Evolutionary conservation across 352 stramenopile species (phyloP).

Genomic region (Globisporangium canariense): DNA sequence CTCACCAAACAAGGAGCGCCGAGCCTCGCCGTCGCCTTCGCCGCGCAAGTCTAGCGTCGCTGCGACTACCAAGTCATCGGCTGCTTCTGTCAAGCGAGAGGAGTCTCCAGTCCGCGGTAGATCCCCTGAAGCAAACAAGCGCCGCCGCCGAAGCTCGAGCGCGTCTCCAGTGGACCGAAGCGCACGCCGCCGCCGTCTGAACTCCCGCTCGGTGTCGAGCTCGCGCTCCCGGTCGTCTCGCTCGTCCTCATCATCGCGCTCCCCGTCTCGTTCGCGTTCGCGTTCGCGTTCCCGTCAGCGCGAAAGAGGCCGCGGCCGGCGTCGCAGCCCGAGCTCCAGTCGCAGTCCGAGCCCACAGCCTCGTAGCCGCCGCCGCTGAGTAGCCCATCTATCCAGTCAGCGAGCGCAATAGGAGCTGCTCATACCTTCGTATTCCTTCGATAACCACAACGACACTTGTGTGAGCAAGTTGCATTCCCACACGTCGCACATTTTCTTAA

Average conservation of each 20-base stretch:
- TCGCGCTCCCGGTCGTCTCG: conserved; percentile 9
- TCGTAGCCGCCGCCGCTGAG: conserved; percentile 12
- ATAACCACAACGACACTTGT: neutral
- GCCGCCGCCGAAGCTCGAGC: conserved; percentile 26
- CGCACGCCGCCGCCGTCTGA: conserved; percentile 21
- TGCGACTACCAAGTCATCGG: neutral
- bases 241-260: conserved; percentile 33
- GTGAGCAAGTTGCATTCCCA: neutral
- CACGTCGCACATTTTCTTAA: neutral
- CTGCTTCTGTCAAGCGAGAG: conserved; percentile 2
- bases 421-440: neutral
- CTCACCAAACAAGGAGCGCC: conserved; percentile 6
- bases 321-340: conserved; percentile 26
- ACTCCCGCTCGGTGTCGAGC: conserved; percentile 19
- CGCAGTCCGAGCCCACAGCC: conserved; percentile 21
- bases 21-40: neutral
- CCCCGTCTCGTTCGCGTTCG: conserved; percentile 13
- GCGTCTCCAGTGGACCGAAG: conserved; percentile 19
- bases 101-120: conserved; percentile 9
- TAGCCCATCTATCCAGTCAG: neutral
- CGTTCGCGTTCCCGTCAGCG: conserved; percentile 22
- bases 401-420: neutral
- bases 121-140: conserved; percentile 14
- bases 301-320: conserved; percentile 17
- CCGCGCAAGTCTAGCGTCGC: conserved; percentile 8